These are phyloP conservation scores for Coelastrella sp. DNA, from an alignment of 139 green algal species.

Conservation along the genomic window DNA sequence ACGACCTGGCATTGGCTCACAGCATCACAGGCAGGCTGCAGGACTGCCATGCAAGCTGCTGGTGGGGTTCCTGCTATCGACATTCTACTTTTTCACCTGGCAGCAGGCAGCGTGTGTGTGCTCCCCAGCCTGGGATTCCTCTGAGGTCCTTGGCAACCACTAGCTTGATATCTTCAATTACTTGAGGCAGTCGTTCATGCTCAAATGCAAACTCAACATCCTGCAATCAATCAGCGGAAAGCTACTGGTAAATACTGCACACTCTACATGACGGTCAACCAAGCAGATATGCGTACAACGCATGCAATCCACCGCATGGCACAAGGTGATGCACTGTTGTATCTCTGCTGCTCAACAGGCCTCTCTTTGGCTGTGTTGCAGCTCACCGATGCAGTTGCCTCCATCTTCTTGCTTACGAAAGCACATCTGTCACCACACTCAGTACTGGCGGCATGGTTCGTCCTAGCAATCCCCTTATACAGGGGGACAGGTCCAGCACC, in stretches of 20 bases:
- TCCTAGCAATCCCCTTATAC: constrained; percentile 15
- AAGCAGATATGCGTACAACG: too few species aligned
- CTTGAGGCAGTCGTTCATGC: neutral
- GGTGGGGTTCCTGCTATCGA: too few species aligned
- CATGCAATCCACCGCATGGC: too few species aligned
- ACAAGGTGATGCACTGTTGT: too few species aligned
- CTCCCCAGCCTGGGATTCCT: constrained; percentile 26
- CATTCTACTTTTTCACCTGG: neutral
- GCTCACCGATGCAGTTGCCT: constrained; percentile 25
- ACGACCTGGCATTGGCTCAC: too few species aligned
- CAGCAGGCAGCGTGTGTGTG: constrained; percentile 13
- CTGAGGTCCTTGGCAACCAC: constrained; percentile 22
- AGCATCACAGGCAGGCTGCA: too few species aligned
- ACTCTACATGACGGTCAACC: too few species aligned
- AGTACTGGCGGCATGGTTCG: constrained; percentile 31
- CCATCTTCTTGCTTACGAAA: constrained; percentile 22
- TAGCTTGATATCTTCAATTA: constrained; percentile 20
- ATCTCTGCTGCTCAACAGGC: too few species aligned
- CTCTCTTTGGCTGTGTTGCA: too few species aligned
- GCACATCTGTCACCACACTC: constrained; percentile 39
- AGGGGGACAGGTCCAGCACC: neutral
- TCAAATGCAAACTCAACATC: constrained; percentile 39
- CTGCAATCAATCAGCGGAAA: neutral
- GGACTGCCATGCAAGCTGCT: too few species aligned
- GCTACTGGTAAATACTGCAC: too few species aligned